Evolutionary conservation across 2,329 filamentous ascomycete species (phyloP).

Genomic region (Cadophora luteo-olivacea): DNA sequence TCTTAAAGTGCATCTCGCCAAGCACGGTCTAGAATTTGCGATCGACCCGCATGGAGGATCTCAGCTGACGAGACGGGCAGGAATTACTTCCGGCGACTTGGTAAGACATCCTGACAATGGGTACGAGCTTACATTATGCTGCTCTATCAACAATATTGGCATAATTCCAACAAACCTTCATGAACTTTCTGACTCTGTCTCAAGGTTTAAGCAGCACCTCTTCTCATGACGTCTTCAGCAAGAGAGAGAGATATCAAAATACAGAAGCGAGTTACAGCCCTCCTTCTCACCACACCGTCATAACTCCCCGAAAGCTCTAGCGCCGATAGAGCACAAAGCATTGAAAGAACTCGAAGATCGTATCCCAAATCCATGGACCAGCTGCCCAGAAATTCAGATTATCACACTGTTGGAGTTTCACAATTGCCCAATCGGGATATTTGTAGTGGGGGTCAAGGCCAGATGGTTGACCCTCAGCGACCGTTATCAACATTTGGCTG

Average conservation of each 20-base stretch:
- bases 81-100: neutral
- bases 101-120: slow-evolving; percentile 1
- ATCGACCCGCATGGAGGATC: slow-evolving; percentile 2
- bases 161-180: neutral
- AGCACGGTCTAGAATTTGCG: neutral
- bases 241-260: neutral
- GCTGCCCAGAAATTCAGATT: neutral
- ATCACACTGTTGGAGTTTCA: slow-evolving; percentile 15
- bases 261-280: neutral
- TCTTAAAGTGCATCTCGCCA: neutral
- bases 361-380: neutral
- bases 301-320: neutral
- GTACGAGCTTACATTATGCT: neutral
- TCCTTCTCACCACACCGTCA: neutral
- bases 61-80: neutral
- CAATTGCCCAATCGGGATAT: neutral
- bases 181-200: neutral
- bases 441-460: neutral
- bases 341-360: neutral
- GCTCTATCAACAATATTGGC: too few species aligned
- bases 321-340: neutral
- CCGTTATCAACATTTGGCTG: neutral
- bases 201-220: neutral
- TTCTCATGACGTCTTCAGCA: neutral
- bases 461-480: neutral